Evolutionary conservation across 768 basidiomycete species (phyloP), one percentile per base, ranked within the genome.

Genomic region (Boletus pseudo-olivaceus): DNA sequence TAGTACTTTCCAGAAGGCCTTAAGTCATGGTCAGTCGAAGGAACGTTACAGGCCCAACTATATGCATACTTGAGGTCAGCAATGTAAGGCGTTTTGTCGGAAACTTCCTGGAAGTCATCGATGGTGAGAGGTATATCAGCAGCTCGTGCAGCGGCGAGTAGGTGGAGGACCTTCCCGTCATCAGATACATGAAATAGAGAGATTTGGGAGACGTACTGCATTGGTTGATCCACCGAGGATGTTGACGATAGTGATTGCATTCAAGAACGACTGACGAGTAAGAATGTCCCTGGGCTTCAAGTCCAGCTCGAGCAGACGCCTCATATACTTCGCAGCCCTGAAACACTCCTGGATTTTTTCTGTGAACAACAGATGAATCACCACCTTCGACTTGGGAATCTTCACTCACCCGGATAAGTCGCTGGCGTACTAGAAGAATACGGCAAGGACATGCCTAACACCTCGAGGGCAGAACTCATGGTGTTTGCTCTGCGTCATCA

Each of bases 211-310:
- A 69, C 82, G 51, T 62, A 89, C 90, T 19, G 91, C 87, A 65
- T 94, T 94, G 5, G 93, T 95, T 1, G 89, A 92, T 17, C 93
- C 93, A 32, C 92, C 92, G 3, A 94, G 76, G 44, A 90, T 74
- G 64, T 85, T 92, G 39, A 90, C 77, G 43, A 93, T 78, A 15
- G 83, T 80, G 57, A 94, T 89, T 14, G 92, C 92, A 62, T 94
- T 94, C 62, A 92, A 69, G 73, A 95, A 92, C 5, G 86, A 81
- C 45, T 80, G 73, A 35, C 82, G 81, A 8, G 85, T 87, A 35
- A 87, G 70, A 62, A 87, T 87, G 57, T 87, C 86, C 60, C 78
- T 84, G n/a, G 90, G 90, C 67, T 93, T 93, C 59, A 93, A 75
- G 60, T 94, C 90, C 40, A 83, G 71, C 58, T 84, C 89, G 43